Evolutionary conservation across 495 filamentous ascomycete genomes (phyloP).

Genomic region (Daldinia childiae): DNA sequence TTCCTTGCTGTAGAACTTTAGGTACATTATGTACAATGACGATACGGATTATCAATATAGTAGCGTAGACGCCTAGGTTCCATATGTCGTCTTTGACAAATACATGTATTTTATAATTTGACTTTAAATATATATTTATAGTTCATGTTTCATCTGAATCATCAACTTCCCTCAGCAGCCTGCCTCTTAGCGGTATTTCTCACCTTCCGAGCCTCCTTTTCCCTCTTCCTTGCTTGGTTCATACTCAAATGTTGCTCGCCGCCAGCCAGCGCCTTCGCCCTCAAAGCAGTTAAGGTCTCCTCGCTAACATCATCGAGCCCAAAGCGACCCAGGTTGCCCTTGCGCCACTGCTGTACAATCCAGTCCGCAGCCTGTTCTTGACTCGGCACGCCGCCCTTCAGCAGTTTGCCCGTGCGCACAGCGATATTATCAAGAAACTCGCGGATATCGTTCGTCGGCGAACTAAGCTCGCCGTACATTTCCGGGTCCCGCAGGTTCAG

Average conservation of each 20-base stretch:
- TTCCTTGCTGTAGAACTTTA: constrained; percentile 25
- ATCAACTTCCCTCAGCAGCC: constrained; percentile 10
- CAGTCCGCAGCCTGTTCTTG: constrained; percentile 79
- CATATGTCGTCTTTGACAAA: neutral
- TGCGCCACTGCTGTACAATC: constrained; percentile 85
- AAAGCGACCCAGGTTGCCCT: constrained; percentile 78
- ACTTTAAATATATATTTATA: neutral
- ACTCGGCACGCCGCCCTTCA: constrained; percentile 77
- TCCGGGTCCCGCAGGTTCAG: constrained; percentile 71
- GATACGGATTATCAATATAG: constrained; percentile 15
- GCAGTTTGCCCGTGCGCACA: constrained; percentile 75
- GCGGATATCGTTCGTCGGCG: constrained; percentile 83
- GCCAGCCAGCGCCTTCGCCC: constrained; percentile 33
- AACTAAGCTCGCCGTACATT: constrained; percentile 69
- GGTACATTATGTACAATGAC: constrained; percentile 38
- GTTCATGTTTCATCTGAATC: neutral
- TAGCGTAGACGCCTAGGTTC: neutral
- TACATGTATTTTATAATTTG: neutral
- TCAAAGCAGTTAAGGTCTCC: constrained; percentile 56
- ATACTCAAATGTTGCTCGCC: constrained; percentile 51
- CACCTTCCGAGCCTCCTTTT: constrained; percentile 53
- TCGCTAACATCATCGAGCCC: constrained; percentile 79
- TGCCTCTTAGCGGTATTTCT: constrained; percentile 47
- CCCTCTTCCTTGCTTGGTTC: constrained; percentile 57
- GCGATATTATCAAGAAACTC: constrained; percentile 75